A percentile compares a stretch with the other conserved stretches of the same genome.
Evolutionary conservation across 495 filamentous ascomycete species (phyloP).

Genomic region (Neurospora sp.): DNA sequence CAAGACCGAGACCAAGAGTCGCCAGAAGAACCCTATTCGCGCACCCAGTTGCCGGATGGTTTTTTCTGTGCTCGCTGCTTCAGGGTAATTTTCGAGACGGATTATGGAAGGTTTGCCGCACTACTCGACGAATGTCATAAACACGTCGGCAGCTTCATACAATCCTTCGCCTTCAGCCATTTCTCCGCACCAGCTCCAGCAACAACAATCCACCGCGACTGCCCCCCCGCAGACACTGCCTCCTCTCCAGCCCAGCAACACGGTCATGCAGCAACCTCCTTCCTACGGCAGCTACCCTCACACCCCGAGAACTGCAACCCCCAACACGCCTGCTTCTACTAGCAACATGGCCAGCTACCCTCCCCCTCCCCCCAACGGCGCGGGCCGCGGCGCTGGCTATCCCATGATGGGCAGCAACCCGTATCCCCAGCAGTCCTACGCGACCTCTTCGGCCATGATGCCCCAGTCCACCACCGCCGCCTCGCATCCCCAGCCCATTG

Average conservation of each 20-base stretch:
- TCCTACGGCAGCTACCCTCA: conserved; percentile 52
- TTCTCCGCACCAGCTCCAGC: conserved; percentile 17
- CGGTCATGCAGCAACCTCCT: conserved; percentile 45
- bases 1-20: neutral
- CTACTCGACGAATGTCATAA: conserved; percentile 28
- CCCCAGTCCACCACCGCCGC: conserved; percentile 54
- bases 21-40: conserved; percentile 16
- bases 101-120: conserved; percentile 30
- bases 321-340: conserved; percentile 50
- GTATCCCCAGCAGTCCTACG: conserved; percentile 47
- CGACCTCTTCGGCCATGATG: conserved; percentile 53
- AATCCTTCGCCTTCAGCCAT: conserved; percentile 20
- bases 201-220: conserved; percentile 16
- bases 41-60: conserved; percentile 23
- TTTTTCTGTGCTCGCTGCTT: conserved; percentile 14
- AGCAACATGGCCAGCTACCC: conserved; percentile 52
- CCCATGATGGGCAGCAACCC: conserved; percentile 35
- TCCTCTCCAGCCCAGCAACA: conserved; percentile 54
- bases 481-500: conserved; percentile 61
- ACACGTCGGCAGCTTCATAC: conserved; percentile 27
- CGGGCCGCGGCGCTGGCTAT: conserved; percentile 41
- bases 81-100: conserved; percentile 23
- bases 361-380: conserved; percentile 45
- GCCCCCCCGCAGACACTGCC: conserved; percentile 60
- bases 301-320: conserved; percentile 51